A percentile compares a stretch with the other conserved stretches of the same genome.
Conservation (phyloP, 495 filamentous ascomycete species). For the Annulohypoxylon stygium region DNA sequence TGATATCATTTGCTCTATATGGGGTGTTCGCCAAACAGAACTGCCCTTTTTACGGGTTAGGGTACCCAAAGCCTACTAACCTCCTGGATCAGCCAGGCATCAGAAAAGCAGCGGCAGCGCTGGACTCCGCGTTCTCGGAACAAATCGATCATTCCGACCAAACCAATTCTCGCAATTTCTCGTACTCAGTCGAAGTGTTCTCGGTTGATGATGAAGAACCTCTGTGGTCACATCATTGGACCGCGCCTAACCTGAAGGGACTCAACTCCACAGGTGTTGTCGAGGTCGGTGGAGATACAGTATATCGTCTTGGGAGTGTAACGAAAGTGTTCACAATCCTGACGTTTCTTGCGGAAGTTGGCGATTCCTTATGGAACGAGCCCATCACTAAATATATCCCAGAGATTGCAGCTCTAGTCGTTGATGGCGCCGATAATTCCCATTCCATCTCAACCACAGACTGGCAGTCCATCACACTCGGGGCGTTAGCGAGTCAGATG, state of each 20-base stretch:
- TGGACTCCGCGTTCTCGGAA: slow-evolving; percentile 51
- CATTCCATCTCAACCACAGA: slow-evolving; percentile 56
- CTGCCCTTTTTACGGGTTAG: slow-evolving; percentile 64
- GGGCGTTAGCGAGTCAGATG: slow-evolving; percentile 66
- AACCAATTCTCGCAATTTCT: slow-evolving; percentile 56
- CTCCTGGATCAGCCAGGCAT: slow-evolving; percentile 48
- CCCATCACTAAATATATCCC: slow-evolving; percentile 66
- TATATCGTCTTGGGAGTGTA: slow-evolving; percentile 64
- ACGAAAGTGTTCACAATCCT: slow-evolving; percentile 65
- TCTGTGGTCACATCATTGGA: slow-evolving; percentile 63
- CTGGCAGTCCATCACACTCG: slow-evolving; percentile 69
- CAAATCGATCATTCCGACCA: slow-evolving; percentile 55
- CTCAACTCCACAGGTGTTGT: slow-evolving; percentile 57
- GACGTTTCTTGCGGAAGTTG: slow-evolving; percentile 56
- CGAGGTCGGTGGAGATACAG: slow-evolving; percentile 58
- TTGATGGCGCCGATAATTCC: slow-evolving; percentile 55
- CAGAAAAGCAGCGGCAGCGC: slow-evolving; percentile 37
- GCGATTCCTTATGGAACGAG: slow-evolving; percentile 55
- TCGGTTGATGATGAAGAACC: slow-evolving; percentile 56
- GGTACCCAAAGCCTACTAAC: slow-evolving; percentile 58
- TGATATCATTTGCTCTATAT: slow-evolving; percentile 26
- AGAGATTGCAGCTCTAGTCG: slow-evolving; percentile 60
- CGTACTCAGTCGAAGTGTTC: slow-evolving; percentile 65
- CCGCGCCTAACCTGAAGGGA: slow-evolving; percentile 56
- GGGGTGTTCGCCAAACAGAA: slow-evolving; percentile 47